phyloP scores from a whole-genome alignment of 352 stramenopile species.

The Phytopythium montanum region DNA sequence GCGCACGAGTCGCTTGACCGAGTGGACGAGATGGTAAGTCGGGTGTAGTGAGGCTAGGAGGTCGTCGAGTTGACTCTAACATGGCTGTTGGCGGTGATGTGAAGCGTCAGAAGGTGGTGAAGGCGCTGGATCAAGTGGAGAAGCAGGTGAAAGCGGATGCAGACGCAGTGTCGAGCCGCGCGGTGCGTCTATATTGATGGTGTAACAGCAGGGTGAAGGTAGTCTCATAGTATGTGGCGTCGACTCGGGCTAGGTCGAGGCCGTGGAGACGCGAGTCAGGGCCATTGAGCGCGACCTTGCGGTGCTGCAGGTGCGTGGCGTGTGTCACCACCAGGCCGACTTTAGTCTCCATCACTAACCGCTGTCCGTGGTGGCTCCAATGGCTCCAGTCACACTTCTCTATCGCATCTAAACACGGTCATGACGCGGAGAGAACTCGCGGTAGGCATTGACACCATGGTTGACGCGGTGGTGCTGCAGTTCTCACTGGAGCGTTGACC shows the following conservation, averaged over 20 bases:
- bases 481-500: neutral
- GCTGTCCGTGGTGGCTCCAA: neutral
- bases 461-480: neutral
- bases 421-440: neutral
- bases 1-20: slow-evolving; percentile 26
- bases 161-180: slow-evolving; percentile 7
- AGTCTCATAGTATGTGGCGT: neutral
- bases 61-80: neutral
- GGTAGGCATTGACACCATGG: neutral
- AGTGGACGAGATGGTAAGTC: slow-evolving; percentile 47
- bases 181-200: neutral
- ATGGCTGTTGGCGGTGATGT: neutral
- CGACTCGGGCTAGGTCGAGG: neutral
- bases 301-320: neutral
- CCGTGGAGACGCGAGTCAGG: neutral
- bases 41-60: too few species aligned
- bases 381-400: neutral
- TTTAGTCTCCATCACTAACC: neutral
- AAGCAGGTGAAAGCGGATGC: slow-evolving; percentile 34
- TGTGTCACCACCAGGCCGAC: neutral
- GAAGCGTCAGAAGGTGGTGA: slow-evolving; percentile 29
- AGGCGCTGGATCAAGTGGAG: slow-evolving; percentile 34
- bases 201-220: too few species aligned
- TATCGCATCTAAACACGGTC: neutral
- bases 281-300: neutral